Evolutionary conservation across 2,329 filamentous ascomycete species (phyloP), one percentile per base, ranked within the genome.

Genomic region (Helotiales sp.): DNA sequence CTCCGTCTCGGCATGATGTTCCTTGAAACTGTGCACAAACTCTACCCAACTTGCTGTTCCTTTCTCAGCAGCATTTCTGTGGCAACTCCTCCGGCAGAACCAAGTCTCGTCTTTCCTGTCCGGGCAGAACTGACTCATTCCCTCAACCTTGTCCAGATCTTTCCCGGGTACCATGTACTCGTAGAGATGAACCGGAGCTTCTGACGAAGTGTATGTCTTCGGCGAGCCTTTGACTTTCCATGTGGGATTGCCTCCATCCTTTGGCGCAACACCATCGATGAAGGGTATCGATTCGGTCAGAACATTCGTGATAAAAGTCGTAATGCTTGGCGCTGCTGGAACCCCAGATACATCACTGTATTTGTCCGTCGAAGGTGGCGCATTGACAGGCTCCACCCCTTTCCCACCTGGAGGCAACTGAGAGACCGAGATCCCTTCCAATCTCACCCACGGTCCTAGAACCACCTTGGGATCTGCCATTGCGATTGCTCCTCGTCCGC

Each of bases 1-100:
- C 72, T 88, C 85, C 47, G 83, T 76, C 66, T 75, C 71, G 34
- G 78, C 79, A 68, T 88, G 85, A 34, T 81, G 71, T 34, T 81
- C 76, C 64, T 85, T 82, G 69, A 91, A 80, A 62, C 77, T 79
- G 31, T 70, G 71, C 34, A 79, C 76, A 69, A 91, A 89, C 71
- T 91, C 88, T 0, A 74, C 75, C 81, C 85, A 90, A 46, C 69
- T 76, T 9, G 86, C 87, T 0, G 85, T 85, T 8, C 82, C 80
- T 24, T 66, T 66, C 36, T 72, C 73, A 17, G 76, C 73, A 5
- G 71, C 73, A 66, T 87, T 79, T 57, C 75, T 74, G 69, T 91
- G 88, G 40, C 81, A 73, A 69, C 84, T 88, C 44, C 79, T 79
- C 55, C 89, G 80, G 38, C 82, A 82, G 53, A 80, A 81, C 36